Base-by-base conservation (phyloP, 164 flowering plant genomes). In the Aristolochia californica region DNA sequence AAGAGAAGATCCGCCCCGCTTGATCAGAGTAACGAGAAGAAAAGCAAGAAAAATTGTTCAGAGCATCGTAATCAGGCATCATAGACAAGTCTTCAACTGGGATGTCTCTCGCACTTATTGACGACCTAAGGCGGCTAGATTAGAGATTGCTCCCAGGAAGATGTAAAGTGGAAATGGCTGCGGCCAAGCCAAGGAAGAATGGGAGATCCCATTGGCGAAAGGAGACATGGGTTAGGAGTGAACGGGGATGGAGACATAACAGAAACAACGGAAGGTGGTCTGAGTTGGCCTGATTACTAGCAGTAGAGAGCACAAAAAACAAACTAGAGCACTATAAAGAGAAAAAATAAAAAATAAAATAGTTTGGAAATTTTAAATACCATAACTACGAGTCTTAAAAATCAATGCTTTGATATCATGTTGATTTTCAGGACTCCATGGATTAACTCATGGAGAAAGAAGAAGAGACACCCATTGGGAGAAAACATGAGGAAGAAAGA, bases 151-250 rank as follows among this genome's bases (percentile, higher is more conserved):
- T 80, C 53, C 91, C 96, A 8, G 98, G 96, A 9, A 91, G 84
- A 75, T 82, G 89, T 70, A 91, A 68, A 11, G 89, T 64, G n/a
- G 98, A 96, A 13, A 84, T 9, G 79, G 93, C 62, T 77, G 96
- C 11, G 88, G 77, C 98, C 96, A 86, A 5, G 72, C 81, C 53
- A 79, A 8, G 45, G 82, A 63, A 2, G 84, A 74, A 63, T 77
- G 88, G 2, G 86, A 74, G 45, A 85, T 77, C 15, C 80, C 80
- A 66, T 71, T 78, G 4, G 62, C 75, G 24, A 93, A 82, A n/a
- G 98, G 98, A 14, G 98, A 88, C 87, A 91, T 77, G 9, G 98
- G 96, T 4, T n/a, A n/a, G 93, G 84, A 13, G 94, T 80, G 63
- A 82, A 85, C 4, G 88, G 84, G 14, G 87, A 78, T 25, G 97